Evolutionary conservation across 768 basidiomycete species (phyloP).

Genomic region (Hortiboletus campestris): DNA sequence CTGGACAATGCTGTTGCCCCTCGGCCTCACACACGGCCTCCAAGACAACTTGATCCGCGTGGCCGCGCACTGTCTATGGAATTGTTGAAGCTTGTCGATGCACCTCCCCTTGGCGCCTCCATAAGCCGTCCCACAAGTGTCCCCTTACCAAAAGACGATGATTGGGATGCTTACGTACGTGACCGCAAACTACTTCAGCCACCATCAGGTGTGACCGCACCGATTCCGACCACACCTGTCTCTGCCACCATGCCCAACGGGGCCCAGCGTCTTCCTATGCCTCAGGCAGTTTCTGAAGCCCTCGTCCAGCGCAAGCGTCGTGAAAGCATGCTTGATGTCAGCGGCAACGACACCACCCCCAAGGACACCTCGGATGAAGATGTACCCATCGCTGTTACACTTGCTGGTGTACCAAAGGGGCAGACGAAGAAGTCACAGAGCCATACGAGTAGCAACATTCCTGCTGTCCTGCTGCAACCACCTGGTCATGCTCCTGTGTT

Average conservation of each 20-base stretch:
- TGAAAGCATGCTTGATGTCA: constrained; percentile 61
- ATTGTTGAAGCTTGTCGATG: constrained; percentile 46
- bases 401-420: constrained; percentile 7
- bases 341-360: constrained; percentile 30
- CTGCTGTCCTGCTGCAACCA: constrained; percentile 28
- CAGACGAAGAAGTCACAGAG: constrained; percentile 22
- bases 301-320: constrained; percentile 66
- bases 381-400: constrained; percentile 28
- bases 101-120: constrained; percentile 46
- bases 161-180: constrained; percentile 85
- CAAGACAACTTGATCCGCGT: constrained; percentile 66
- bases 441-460: constrained; percentile 22
- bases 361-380: constrained; percentile 38
- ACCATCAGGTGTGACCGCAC: constrained; percentile 75
- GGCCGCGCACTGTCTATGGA: constrained; percentile 74
- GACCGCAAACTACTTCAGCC: constrained; percentile 85
- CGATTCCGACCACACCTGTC: constrained; percentile 62
- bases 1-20: constrained; percentile 51
- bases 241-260: constrained; percentile 31
- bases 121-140: constrained; percentile 71
- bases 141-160: constrained; percentile 60
- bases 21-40: constrained; percentile 64
- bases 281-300: constrained; percentile 75
- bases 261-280: constrained; percentile 49
- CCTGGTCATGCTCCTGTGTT: constrained; percentile 30